phyloP scores from a whole-genome alignment of 2,329 filamentous ascomycete genomes.

The Bretziella fagacearum region DNA sequence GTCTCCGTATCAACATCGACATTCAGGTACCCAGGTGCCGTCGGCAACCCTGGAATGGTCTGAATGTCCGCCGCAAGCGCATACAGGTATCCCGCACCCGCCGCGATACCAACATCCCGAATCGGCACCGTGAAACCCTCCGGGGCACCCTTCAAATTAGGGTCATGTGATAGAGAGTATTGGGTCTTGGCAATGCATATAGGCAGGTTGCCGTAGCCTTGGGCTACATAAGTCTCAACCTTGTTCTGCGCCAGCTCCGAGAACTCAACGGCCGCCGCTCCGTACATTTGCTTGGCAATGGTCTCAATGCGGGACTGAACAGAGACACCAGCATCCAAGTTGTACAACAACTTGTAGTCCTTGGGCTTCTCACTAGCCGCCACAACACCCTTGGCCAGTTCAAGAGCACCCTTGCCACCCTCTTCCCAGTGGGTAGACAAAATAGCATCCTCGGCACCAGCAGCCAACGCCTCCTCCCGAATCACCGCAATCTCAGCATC shows the following conservation, averaged over 20 bases:
- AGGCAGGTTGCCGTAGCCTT: slow-evolving; percentile 82
- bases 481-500: slow-evolving; percentile 80
- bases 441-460: slow-evolving; percentile 86
- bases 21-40: slow-evolving; percentile 87
- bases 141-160: slow-evolving; percentile 84
- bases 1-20: slow-evolving; percentile 72
- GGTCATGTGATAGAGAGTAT: slow-evolving; percentile 88
- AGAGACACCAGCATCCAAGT: slow-evolving; percentile 45
- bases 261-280: slow-evolving; percentile 76
- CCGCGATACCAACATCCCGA: slow-evolving; percentile 81
- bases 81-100: slow-evolving; percentile 85
- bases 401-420: slow-evolving; percentile 76
- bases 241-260: slow-evolving; percentile 90
- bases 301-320: slow-evolving; percentile 80
- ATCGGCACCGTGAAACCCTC: slow-evolving; percentile 91
- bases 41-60: slow-evolving; percentile 90
- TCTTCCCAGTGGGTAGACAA: slow-evolving; percentile 94
- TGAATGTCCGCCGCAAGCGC: slow-evolving; percentile 94
- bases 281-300: slow-evolving; percentile 90
- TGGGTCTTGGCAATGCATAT: slow-evolving; percentile 98
- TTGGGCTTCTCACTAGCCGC: slow-evolving; percentile 67
- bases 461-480: slow-evolving; percentile 76
- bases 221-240: slow-evolving; percentile 82
- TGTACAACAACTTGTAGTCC: slow-evolving; percentile 75
- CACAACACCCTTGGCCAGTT: slow-evolving; percentile 76